These are phyloP conservation scores for Paspalum notatum DNA, from an alignment of 176 grass and related monocot species.

Conservation along the genomic window DNA sequence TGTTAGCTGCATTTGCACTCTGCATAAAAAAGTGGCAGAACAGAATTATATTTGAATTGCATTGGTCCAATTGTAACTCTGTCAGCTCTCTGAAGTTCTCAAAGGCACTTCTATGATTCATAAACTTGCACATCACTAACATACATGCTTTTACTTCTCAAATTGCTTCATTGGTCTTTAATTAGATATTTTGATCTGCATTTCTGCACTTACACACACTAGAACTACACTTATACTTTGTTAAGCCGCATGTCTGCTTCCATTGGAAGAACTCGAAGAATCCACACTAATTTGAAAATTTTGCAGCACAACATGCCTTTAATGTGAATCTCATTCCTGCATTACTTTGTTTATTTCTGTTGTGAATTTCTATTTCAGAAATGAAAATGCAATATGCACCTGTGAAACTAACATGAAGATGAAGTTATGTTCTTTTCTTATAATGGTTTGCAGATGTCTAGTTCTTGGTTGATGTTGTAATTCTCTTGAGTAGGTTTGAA, in stretches of 20 bases:
- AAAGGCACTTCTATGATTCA: not conserved
- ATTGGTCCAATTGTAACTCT: not conserved
- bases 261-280: not conserved
- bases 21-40: not conserved
- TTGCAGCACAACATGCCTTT: not conserved
- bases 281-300: not conserved
- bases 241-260: not conserved
- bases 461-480: not conserved
- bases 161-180: not conserved
- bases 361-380: not conserved
- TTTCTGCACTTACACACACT: not conserved
- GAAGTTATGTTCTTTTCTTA: not conserved
- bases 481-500: not conserved
- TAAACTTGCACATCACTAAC: not conserved
- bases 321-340: not conserved
- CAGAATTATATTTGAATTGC: not conserved
- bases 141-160: conserved; percentile 15
- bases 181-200: not conserved
- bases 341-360: not conserved
- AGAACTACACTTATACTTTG: not conserved
- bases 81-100: not conserved
- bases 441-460: no score
- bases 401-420: not conserved
- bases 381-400: not conserved
- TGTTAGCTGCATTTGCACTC: not conserved